Conservation (phyloP, 2,329 filamentous ascomycete genomes). For the Ceratocystis harringtonii region DNA sequence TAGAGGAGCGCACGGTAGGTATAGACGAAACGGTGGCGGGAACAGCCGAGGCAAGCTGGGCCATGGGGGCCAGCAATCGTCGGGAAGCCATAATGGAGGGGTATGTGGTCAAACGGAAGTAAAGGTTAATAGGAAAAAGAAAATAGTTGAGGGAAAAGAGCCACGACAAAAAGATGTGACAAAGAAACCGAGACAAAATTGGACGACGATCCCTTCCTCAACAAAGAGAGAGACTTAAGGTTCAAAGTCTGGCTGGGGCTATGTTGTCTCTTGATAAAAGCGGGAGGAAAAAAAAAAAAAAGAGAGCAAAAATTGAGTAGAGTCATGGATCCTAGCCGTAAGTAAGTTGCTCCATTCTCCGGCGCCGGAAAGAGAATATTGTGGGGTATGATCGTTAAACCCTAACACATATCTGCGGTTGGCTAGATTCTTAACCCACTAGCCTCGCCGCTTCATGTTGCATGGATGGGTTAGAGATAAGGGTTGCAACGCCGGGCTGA, state of each 20-base stretch:
- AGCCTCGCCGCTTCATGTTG: neutral
- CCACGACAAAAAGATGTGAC: neutral
- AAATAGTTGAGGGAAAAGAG: neutral
- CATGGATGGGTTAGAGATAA: neutral
- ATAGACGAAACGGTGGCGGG: constrained; percentile 22
- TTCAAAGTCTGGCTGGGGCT: constrained; percentile 4
- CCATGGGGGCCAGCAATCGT: constrained; percentile 30
- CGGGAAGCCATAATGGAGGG: constrained; percentile 30
- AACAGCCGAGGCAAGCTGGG: constrained; percentile 22
- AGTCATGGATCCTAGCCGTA: constrained; percentile 4
- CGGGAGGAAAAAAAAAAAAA: constrained; percentile 14
- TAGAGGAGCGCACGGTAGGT: constrained; percentile 21
- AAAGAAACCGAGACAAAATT: neutral
- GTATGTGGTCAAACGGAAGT: neutral
- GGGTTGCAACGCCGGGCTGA: neutral
- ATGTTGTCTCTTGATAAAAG: constrained; percentile 9
- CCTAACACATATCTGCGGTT: neutral
- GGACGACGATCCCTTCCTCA: neutral
- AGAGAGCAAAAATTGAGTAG: constrained; percentile 1
- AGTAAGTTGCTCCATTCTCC: neutral
- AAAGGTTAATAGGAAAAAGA: constrained; percentile 8
- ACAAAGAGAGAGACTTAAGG: constrained; percentile 5
- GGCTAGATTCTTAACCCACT: neutral
- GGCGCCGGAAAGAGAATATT: constrained; percentile 2
- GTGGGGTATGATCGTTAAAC: neutral